These are phyloP conservation scores for Leishmania major DNA, from an alignment of 208 protist genomes.

Conservation along the genomic window DNA sequence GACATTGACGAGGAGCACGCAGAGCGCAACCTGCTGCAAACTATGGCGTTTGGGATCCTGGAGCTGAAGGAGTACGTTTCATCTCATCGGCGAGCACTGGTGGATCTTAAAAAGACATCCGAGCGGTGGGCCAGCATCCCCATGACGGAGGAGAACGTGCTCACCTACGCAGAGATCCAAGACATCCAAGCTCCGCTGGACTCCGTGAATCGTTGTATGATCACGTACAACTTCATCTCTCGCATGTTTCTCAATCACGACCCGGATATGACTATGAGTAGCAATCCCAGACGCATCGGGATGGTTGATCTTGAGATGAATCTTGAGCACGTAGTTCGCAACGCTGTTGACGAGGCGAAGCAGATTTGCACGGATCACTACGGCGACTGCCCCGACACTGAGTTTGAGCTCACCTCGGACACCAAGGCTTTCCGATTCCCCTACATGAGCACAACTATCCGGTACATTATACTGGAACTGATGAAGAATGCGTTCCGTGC, in stretches of 20 bases:
- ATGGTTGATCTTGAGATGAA: conserved; percentile 90
- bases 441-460: conserved; percentile 94
- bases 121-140: conserved; percentile 39
- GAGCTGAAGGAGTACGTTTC: conserved; percentile 86
- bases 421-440: conserved; percentile 75
- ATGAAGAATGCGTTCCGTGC: conserved; percentile 96
- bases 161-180: conserved; percentile 59
- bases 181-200: conserved; percentile 73
- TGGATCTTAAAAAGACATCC: conserved; percentile 48
- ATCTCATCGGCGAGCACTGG: conserved; percentile 56
- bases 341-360: conserved; percentile 86
- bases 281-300: conserved; percentile 55
- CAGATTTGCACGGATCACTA: conserved; percentile 91
- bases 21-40: conserved; percentile 70
- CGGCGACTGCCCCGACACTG: conserved; percentile 88
- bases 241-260: conserved; percentile 77
- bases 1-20: conserved; percentile 74
- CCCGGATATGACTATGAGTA: conserved; percentile 5
- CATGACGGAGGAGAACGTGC: conserved; percentile 42
- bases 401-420: conserved; percentile 75
- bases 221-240: conserved; percentile 88
- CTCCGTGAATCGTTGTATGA: conserved; percentile 69
- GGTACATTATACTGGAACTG: conserved; percentile 95
- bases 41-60: conserved; percentile 78
- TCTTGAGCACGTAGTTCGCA: conserved; percentile 79